Conservation (phyloP, 331 rosid species). For the Prunus yedoensis region DNA sequence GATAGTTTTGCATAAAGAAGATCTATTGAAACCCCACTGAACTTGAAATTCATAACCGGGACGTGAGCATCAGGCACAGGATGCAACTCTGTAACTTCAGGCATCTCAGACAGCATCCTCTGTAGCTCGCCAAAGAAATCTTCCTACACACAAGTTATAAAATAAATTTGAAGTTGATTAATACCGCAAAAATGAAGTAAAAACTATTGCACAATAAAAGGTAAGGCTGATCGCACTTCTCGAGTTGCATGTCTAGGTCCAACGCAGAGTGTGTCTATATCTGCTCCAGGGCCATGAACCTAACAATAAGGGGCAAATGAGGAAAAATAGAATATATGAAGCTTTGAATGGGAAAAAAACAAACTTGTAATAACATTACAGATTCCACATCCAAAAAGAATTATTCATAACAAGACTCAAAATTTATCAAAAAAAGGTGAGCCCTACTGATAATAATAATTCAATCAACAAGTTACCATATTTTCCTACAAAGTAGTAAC, state of each 20-base stretch:
- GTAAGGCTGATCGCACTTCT: conserved; percentile 54
- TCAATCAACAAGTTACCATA: neutral
- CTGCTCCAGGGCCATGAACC: conserved; percentile 99
- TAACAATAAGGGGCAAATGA: conserved; percentile 27
- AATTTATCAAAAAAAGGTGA: neutral
- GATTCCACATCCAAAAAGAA: neutral
- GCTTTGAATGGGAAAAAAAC: conserved; percentile 8
- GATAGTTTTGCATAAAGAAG: conserved; percentile 89
- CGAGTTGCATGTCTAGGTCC: conserved; percentile 96
- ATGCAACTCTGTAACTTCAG: conserved; percentile 86
- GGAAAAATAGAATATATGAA: neutral
- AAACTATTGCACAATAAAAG: conserved; percentile 15
- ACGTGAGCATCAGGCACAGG: conserved; percentile 98
- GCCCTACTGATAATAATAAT: neutral
- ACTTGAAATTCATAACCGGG: conserved; percentile 81
- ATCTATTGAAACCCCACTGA: conserved; percentile 82
- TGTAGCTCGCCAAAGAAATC: conserved; percentile 90
- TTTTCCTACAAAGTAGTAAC: neutral
- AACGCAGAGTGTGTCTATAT: conserved; percentile 94
- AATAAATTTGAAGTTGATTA: conserved; percentile 21
- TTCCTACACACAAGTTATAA: conserved; percentile 51
- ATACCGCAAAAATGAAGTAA: neutral
- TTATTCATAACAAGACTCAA: neutral
- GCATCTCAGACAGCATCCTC: conserved; percentile 80
- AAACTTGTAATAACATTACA: neutral